Percentiles rank a stretch among this genome's conserved stretches.
These are phyloP conservation scores for Mentha longifolia DNA, from an alignment of 257 asterid species.

Conservation along the genomic window DNA sequence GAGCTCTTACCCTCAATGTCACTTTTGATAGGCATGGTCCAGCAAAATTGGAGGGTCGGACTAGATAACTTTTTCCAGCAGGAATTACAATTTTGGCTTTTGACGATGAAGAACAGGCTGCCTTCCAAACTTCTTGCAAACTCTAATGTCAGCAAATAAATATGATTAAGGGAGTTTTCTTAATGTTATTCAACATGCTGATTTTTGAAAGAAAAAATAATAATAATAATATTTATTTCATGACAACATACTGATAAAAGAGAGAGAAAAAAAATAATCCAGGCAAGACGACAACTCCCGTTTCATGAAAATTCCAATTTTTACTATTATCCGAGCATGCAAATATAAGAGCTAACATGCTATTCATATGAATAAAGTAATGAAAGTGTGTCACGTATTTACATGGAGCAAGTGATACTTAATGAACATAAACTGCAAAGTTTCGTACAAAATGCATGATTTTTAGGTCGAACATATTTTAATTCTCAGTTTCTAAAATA, in stretches of 20 bases:
- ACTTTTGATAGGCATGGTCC: slow-evolving; percentile 75
- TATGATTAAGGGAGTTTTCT: slow-evolving; percentile 5
- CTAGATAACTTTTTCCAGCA: slow-evolving; percentile 40
- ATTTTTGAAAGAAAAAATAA: slow-evolving; percentile 6
- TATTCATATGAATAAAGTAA: not conserved
- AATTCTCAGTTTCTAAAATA: too few species aligned
- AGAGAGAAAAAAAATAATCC: too few species aligned
- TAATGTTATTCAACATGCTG: slow-evolving; percentile 41
- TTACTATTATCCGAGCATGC: not conserved
- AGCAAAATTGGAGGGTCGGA: slow-evolving; percentile 53
- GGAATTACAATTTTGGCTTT: slow-evolving; percentile 53
- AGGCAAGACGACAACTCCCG: not conserved
- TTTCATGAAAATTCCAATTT: not conserved
- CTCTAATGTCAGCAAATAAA: slow-evolving; percentile 46
- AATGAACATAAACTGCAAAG: not conserved
- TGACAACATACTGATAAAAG: not conserved
- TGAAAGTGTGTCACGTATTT: not conserved
- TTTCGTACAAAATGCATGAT: not conserved
- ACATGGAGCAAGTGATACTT: not conserved
- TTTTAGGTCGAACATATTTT: not conserved
- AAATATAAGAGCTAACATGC: not conserved
- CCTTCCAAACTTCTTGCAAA: slow-evolving; percentile 62
- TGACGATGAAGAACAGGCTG: slow-evolving; percentile 59
- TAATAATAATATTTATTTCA: not conserved
- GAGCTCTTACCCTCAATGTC: slow-evolving; percentile 56